Percentiles rank a stretch among this genome's conserved stretches.
Conservation (phyloP, 495 filamentous ascomycete genomes). For the Hypoxylon intermedium region DNA sequence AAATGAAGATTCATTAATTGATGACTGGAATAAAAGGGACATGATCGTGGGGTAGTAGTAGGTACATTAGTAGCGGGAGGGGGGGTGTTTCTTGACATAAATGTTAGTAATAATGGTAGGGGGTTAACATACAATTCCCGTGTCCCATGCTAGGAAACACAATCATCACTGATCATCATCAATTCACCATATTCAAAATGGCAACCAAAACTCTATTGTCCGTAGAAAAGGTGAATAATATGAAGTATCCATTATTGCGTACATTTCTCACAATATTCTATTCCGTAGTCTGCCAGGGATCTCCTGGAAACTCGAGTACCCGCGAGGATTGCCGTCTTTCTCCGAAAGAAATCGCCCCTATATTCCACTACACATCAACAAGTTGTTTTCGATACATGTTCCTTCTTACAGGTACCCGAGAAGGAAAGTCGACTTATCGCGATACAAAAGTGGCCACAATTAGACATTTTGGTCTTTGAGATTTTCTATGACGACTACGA, state of each 20-base stretch:
- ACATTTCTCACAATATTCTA: constrained; percentile 6
- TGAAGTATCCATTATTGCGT: constrained; percentile 1
- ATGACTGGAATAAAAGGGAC: too few relatives aligned
- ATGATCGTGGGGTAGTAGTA: too few relatives aligned
- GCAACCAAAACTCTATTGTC: constrained; percentile 6
- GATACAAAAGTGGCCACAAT: constrained; percentile 12
- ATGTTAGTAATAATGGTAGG: too few relatives aligned
- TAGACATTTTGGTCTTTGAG: constrained; percentile 14
- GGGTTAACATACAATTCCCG: too few relatives aligned
- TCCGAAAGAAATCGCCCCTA: constrained; percentile 10
- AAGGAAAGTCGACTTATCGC: constrained; percentile 16
- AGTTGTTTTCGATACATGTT: constrained; percentile 13
- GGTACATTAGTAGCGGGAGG: too few relatives aligned
- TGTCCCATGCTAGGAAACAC: too few relatives aligned
- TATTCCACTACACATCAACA: constrained; percentile 10
- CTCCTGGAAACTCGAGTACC: constrained; percentile 5
- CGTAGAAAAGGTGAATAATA: constrained; percentile 14
- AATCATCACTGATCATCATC: background rate
- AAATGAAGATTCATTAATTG: too few relatives aligned
- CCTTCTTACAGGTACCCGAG: constrained; percentile 6
- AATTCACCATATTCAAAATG: constrained; percentile 7
- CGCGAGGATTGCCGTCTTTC: constrained; percentile 14
- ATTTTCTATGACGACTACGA: constrained; percentile 19
- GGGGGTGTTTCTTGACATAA: too few relatives aligned
- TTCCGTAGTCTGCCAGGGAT: constrained; percentile 13